These are phyloP conservation scores for Rhizomucor pusillus DNA, from an alignment of 371 early-diverging fungal species.

Conservation along the genomic window DNA sequence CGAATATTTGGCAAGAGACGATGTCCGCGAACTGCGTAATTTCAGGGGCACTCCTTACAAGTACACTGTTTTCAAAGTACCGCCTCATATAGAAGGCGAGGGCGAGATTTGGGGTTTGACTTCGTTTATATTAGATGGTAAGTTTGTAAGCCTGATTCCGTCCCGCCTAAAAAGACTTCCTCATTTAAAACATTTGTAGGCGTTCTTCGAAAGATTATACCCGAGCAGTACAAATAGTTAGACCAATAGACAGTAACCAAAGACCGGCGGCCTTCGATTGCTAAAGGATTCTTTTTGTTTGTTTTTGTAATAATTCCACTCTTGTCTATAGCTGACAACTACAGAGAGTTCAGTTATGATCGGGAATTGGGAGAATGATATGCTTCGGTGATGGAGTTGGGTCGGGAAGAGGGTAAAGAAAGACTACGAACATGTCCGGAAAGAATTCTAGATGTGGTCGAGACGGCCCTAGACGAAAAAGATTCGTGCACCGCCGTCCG, in stretches of 20 bases:
- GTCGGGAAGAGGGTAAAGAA: constrained; percentile 17
- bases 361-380: constrained; percentile 1
- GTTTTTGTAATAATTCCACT: too few species aligned
- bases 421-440: constrained; percentile 21
- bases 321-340: too few species aligned
- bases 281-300: too few species aligned
- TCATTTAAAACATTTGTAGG: constrained; percentile 15
- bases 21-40: constrained; percentile 38
- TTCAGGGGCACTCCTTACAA: constrained; percentile 59
- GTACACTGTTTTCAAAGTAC: constrained; percentile 65
- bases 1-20: constrained; percentile 56
- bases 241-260: background rate
- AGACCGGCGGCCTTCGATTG: too few species aligned
- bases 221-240: constrained; percentile 25
- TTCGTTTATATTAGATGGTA: constrained; percentile 73
- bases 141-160: background rate
- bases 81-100: constrained; percentile 43
- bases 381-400: constrained; percentile 3
- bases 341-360: too few species aligned
- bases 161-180: background rate
- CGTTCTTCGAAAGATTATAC: constrained; percentile 35
- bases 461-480: constrained; percentile 5
- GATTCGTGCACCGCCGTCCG: constrained; percentile 6
- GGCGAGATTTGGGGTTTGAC: constrained; percentile 84
- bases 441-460: constrained; percentile 6